Conservation (phyloP, 139 green algal genomes). For the Micractinium sp. region DNA sequence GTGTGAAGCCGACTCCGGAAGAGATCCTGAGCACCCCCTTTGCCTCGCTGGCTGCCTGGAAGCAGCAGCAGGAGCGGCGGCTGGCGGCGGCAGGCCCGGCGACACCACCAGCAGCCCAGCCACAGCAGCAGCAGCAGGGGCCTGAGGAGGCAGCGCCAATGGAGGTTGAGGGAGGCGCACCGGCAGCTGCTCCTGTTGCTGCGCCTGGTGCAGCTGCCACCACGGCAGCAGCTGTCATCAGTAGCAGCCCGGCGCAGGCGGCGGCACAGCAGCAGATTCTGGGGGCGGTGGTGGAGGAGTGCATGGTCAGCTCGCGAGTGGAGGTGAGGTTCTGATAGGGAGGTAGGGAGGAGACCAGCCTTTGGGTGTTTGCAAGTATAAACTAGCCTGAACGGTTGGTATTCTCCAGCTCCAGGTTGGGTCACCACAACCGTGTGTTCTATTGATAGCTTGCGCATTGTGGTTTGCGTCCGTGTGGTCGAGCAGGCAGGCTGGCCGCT, state of each 20-base stretch:
- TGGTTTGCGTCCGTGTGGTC: too few relatives aligned
- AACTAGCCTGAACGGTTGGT: too few relatives aligned
- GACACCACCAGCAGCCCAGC: neutral
- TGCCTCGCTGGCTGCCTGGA: slow-evolving; percentile 42
- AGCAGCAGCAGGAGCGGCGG: slow-evolving; percentile 26
- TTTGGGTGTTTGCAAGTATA: too few relatives aligned
- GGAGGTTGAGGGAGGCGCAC: slow-evolving; percentile 22
- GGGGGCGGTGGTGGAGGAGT: slow-evolving; percentile 61
- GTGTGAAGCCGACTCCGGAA: slow-evolving; percentile 53
- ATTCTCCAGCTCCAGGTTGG: too few relatives aligned
- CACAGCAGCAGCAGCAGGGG: neutral
- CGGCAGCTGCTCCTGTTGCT: neutral
- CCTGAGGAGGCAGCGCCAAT: slow-evolving; percentile 17
- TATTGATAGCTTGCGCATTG: too few relatives aligned
- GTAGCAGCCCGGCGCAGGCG: neutral
- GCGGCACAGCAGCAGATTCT: slow-evolving; percentile 50
- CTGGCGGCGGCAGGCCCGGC: neutral
- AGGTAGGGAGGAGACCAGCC: too few relatives aligned
- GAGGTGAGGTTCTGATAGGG: slow-evolving; percentile 58
- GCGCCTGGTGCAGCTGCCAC: neutral
- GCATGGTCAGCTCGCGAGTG: slow-evolving; percentile 53
- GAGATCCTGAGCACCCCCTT: slow-evolving; percentile 62
- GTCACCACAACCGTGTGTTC: too few relatives aligned
- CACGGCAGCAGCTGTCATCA: neutral
- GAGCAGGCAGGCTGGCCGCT: too few relatives aligned